Conservation (phyloP, 805 yeast species). For the Teunomyces stri region DNA sequence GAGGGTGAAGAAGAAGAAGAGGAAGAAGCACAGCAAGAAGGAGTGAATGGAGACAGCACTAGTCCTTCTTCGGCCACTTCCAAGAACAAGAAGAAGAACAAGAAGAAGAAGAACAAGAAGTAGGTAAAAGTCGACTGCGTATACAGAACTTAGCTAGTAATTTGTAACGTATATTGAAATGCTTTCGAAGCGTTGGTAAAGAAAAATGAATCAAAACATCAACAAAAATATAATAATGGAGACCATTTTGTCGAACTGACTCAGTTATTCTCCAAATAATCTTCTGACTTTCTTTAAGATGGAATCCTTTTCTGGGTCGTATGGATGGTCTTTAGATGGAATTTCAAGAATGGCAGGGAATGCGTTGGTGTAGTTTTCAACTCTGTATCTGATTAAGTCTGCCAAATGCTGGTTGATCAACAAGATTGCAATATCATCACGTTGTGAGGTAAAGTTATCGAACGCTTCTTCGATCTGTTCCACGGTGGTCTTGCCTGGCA, state of each 20-base stretch:
- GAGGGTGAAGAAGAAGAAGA: conserved; percentile 6
- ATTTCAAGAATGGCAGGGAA: conserved; percentile 96
- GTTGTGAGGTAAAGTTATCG: conserved; percentile 61
- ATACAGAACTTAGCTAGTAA: neutral
- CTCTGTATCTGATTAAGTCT: conserved; percentile 76
- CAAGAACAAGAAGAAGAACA: conserved; percentile 7
- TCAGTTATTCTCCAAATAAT: conserved; percentile 78
- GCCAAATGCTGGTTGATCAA: conserved; percentile 94
- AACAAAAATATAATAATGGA: neutral
- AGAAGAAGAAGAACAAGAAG: conserved; percentile 6
- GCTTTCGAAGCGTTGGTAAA: conserved; percentile 4
- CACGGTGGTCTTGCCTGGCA: conserved; percentile 70
- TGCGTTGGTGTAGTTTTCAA: conserved; percentile 83
- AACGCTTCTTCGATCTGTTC: conserved; percentile 77
- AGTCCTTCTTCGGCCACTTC: neutral
- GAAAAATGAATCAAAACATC: neutral
- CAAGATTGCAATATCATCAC: conserved; percentile 90
- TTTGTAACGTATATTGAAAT: conserved; percentile 1
- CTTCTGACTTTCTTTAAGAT: conserved; percentile 92
- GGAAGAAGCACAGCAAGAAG: neutral
- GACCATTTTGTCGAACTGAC: neutral
- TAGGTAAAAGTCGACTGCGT: neutral
- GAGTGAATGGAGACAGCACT: neutral
- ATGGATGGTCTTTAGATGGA: conserved; percentile 98
- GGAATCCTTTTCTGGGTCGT: conserved; percentile 97